Base-by-base conservation (phyloP, 1,284 basidiomycete species). In the Boletellus deceptivus region DNA sequence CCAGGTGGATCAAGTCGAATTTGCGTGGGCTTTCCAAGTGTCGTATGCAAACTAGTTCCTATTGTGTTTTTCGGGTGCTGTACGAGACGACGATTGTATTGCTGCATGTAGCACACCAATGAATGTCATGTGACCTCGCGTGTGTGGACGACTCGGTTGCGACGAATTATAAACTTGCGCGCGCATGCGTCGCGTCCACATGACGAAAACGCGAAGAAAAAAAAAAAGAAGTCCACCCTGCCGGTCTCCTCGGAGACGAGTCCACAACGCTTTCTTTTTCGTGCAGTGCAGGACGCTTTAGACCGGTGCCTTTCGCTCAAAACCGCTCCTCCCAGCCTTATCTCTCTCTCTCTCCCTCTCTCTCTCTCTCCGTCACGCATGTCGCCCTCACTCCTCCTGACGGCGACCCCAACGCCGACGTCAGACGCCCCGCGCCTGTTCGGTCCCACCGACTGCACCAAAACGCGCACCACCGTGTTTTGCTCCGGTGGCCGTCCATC, bases 11-110 rank as follows among this genome's bases (percentile, higher is more conserved):
- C 57, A 50, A 5, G 67, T 75, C 16, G 56, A 69, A n/a, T 65
- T 66, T 53, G 74, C 74, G 1, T 78, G 76, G 75, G 75, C 71
- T 4, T 77, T 79, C 60, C 59, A 70, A 53, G 64, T 77, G 27
- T 52, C 56, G 37, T 76, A 74, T 53, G 54, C 34, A 8, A 24
- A 27, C 14, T 58, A 10, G 29, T 8, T 25, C 8, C 8, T 25
- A 8, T 25, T 25, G 25, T 25, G 6, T 8, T 25, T 9, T 6
- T 31, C 11, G 7, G 8, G 27, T 29, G 29, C 29, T 31, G 29
- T 31, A 31, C 11, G 29, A 31, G 25, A 25, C 8, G 25, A 25
- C 3, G 22, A 25, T 25, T 25, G 25, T 6, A 25, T 25, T 20
- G 24, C 24, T 25, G 24, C 7, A 25, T 25, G 29, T 31, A 31